These are phyloP conservation scores for Tricholoma matsutake DNA, from an alignment of 768 basidiomycete genomes.

Conservation along the genomic window DNA sequence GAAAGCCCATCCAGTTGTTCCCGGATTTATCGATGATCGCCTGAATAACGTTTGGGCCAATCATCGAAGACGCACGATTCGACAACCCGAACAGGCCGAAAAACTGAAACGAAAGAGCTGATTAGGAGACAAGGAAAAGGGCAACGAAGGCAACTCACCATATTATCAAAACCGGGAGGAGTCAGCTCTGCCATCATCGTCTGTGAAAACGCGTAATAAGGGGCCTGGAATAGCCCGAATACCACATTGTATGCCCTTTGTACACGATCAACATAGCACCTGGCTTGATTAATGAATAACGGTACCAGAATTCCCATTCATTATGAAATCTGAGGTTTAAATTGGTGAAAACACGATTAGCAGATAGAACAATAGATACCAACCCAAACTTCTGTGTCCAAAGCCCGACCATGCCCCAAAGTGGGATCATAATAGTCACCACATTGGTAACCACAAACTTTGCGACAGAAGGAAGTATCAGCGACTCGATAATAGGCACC, in stretches of 20 bases:
- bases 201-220: slow-evolving; percentile 84
- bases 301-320: slow-evolving; percentile 83
- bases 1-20: slow-evolving; percentile 81
- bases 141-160: slow-evolving; percentile 24
- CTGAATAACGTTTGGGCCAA: slow-evolving; percentile 84
- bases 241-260: slow-evolving; percentile 74
- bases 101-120: slow-evolving; percentile 44
- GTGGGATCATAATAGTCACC: slow-evolving; percentile 71
- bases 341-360: not conserved
- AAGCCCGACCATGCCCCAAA: slow-evolving; percentile 86
- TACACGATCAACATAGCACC: not conserved
- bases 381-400: slow-evolving; percentile 77
- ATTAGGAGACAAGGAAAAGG: not conserved
- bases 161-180: slow-evolving; percentile 86
- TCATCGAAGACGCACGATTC: slow-evolving; percentile 82
- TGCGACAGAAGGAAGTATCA: not conserved
- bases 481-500: not conserved
- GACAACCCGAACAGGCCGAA: slow-evolving; percentile 86
- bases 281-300: not conserved
- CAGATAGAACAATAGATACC: slow-evolving; percentile 15
- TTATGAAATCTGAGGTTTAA: slow-evolving; percentile 60
- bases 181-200: slow-evolving; percentile 90
- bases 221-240: slow-evolving; percentile 81
- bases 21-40: slow-evolving; percentile 73
- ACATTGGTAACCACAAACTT: slow-evolving; percentile 78